phyloP scores from a whole-genome alignment of 2,329 filamentous ascomycete genomes.

The Xylaria polymorpha region DNA sequence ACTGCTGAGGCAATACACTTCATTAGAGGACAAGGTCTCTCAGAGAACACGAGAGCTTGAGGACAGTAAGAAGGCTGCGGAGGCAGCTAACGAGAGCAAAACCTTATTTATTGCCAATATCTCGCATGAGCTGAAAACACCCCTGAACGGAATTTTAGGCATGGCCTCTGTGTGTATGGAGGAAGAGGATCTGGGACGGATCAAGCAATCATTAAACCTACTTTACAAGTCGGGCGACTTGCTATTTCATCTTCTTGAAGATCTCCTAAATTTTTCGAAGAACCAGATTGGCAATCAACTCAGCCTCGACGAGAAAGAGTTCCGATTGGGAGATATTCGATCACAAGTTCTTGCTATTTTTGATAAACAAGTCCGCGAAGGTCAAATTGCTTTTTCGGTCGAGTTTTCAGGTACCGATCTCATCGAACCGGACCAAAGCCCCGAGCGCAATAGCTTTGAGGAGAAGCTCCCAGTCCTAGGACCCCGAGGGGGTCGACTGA shows the following conservation, averaged over 20 bases:
- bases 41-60: conserved; percentile 87
- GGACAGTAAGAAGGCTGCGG: conserved; percentile 89
- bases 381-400: conserved; percentile 78
- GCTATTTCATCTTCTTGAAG: conserved; percentile 85
- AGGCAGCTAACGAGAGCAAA: conserved; percentile 96
- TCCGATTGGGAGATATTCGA: conserved; percentile 83
- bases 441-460: conserved; percentile 52
- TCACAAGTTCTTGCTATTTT: conserved; percentile 88
- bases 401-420: conserved; percentile 71
- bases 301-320: conserved; percentile 85
- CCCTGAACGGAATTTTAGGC: conserved; percentile 93
- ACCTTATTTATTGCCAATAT: conserved; percentile 98
- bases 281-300: conserved; percentile 92
- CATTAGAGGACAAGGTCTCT: conserved; percentile 84
- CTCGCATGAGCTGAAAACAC: conserved; percentile 87
- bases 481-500: conserved; percentile 75
- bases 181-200: conserved; percentile 80
- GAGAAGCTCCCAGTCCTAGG: conserved; percentile 67
- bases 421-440: conserved; percentile 46
- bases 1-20: conserved; percentile 85
- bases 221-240: conserved; percentile 91
- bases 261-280: conserved; percentile 92
- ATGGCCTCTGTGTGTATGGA: conserved; percentile 96
- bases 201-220: conserved; percentile 86
- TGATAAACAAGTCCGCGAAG: conserved; percentile 87